phyloP scores from a whole-genome alignment of 2,329 filamentous ascomycete species.

The Nectriaceae sp. region DNA sequence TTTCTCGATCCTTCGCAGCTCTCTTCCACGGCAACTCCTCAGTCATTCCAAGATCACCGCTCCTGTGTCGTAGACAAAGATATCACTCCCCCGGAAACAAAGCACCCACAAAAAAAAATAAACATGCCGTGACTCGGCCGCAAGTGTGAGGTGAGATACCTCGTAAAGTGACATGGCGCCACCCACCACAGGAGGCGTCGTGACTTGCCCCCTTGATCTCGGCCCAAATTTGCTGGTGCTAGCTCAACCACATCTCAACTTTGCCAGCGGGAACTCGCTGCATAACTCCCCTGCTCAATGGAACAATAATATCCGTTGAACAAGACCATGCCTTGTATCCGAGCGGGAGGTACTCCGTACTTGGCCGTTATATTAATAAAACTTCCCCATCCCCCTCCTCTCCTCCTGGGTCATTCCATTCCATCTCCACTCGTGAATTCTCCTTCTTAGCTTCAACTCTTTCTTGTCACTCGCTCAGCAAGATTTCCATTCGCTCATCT shows the following conservation, averaged over 20 bases:
- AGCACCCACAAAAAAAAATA: too few species aligned
- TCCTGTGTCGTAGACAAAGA: too few species aligned
- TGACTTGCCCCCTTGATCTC: background rate
- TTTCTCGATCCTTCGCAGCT: background rate
- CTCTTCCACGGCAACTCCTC: background rate
- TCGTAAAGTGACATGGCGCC: too few species aligned
- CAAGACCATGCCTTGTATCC: too few species aligned
- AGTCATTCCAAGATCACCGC: too few species aligned
- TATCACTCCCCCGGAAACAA: too few species aligned
- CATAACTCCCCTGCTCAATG: background rate
- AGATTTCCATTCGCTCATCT: slow-evolving; percentile 3
- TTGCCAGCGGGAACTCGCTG: background rate
- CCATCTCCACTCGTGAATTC: background rate
- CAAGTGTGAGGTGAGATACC: too few species aligned
- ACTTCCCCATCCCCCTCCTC: slow-evolving; percentile 4
- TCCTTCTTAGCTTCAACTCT: slow-evolving; percentile 1
- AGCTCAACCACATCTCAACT: background rate
- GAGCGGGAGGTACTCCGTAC: background rate
- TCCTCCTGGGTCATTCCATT: background rate
- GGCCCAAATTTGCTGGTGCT: background rate
- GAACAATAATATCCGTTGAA: background rate
- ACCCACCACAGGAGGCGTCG: too few species aligned
- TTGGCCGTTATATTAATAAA: slow-evolving; percentile 3
- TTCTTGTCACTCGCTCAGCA: background rate
- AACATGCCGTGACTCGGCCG: too few species aligned